Conservation (phyloP, 192 early-diverging fungal species). For the Dimargaris verticillata region DNA sequence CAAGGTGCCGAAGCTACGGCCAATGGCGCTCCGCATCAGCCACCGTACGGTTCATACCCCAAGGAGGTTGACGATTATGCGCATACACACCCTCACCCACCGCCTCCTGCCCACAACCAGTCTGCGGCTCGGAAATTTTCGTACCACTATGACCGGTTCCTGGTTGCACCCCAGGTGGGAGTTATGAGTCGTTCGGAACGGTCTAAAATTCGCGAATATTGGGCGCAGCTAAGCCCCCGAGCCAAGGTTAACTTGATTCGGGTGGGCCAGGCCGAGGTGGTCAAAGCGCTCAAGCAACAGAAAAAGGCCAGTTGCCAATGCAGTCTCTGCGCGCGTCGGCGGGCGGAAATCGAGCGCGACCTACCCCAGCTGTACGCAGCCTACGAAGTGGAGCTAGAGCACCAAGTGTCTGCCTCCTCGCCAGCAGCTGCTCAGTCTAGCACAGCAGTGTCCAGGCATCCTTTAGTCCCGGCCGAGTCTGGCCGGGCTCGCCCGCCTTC, state of each 20-base stretch:
- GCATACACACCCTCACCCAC: background rate
- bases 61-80: too few species aligned
- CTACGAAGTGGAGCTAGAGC: background rate
- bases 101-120: background rate
- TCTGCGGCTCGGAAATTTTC: background rate
- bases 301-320: background rate
- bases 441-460: background rate
- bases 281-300: background rate
- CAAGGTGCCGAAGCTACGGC: too few species aligned
- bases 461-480: background rate
- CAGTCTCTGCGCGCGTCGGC: conserved; percentile 1
- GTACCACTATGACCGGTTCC: conserved; percentile 3
- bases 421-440: background rate
- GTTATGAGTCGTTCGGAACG: background rate
- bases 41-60: too few species aligned
- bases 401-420: background rate
- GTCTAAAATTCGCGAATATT: background rate
- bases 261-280: background rate
- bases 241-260: background rate
- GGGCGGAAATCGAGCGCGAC: background rate
- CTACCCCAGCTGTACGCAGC: background rate
- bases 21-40: too few species aligned
- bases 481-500: background rate
- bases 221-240: background rate
- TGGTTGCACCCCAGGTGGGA: background rate